These are phyloP conservation scores for Chalciporus piperatoides DNA, from an alignment of 1,284 basidiomycete species.

Conservation along the genomic window DNA sequence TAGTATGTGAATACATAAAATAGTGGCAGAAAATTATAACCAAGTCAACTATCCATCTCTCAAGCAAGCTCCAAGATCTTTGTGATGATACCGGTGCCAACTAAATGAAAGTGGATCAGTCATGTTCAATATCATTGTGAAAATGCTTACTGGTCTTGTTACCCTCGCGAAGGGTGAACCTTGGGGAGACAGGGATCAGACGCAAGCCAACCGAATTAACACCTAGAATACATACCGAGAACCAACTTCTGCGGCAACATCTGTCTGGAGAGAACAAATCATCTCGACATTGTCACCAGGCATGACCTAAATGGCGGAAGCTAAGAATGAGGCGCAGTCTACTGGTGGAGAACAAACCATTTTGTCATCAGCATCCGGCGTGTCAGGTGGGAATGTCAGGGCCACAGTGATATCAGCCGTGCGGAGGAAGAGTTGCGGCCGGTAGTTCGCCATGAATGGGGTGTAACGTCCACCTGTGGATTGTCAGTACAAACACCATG, in stretches of 20 bases:
- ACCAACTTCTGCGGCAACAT: constrained; percentile 90
- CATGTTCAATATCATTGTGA: not conserved
- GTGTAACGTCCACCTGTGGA: constrained; percentile 82
- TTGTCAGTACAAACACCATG: constrained; percentile 1
- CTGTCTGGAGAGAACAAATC: constrained; percentile 80
- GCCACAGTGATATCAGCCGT: constrained; percentile 92
- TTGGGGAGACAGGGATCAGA: constrained; percentile 23
- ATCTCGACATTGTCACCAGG: constrained; percentile 98
- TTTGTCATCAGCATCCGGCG: constrained; percentile 72
- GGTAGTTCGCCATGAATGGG: constrained; percentile 96
- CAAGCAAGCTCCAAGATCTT: constrained; percentile 60
- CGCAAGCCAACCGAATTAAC: not conserved
- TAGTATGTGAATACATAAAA: constrained; percentile 25
- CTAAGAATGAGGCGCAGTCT: constrained; percentile 2
- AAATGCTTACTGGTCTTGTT: constrained; percentile 78
- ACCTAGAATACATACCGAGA: constrained; percentile 55
- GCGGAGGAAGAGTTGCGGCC: constrained; percentile 94
- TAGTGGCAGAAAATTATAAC: constrained; percentile 24
- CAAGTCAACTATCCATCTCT: constrained; percentile 7
- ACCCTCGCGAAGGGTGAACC: constrained; percentile 97
- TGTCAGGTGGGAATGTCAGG: constrained; percentile 85
- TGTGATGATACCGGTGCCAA: constrained; percentile 90
- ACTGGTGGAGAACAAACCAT: constrained; percentile 48
- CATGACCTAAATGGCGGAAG: constrained; percentile 69
- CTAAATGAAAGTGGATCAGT: constrained; percentile 36